These are phyloP conservation scores for Ceratocystis harringtonii DNA, from an alignment of 2,329 filamentous ascomycete genomes.

Conservation along the genomic window DNA sequence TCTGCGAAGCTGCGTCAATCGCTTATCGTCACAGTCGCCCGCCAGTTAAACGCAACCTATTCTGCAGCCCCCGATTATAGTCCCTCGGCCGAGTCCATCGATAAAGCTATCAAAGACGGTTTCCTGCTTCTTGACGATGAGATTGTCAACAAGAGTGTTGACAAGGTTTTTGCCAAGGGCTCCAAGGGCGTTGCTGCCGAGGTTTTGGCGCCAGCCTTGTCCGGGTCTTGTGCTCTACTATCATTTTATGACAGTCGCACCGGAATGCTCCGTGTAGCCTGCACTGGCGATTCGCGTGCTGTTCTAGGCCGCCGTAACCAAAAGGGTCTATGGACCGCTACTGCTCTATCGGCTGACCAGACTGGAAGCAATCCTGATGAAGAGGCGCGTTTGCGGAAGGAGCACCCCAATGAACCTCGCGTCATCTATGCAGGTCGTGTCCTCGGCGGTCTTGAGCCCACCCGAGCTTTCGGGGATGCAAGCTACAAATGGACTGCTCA, in stretches of 20 bases:
- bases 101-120: slow-evolving; percentile 80
- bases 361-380: slow-evolving; percentile 82
- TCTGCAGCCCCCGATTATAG: slow-evolving; percentile 49
- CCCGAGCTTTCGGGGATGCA: slow-evolving; percentile 87
- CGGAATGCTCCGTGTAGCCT: slow-evolving; percentile 82
- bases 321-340: slow-evolving; percentile 86
- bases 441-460: slow-evolving; percentile 80
- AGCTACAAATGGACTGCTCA: slow-evolving; percentile 92
- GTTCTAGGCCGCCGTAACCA: slow-evolving; percentile 66
- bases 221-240: slow-evolving; percentile 89
- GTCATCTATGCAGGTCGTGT: slow-evolving; percentile 83
- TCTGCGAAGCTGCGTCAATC: slow-evolving; percentile 89
- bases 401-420: slow-evolving; percentile 78
- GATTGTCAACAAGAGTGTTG: slow-evolving; percentile 83
- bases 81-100: slow-evolving; percentile 67
- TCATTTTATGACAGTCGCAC: slow-evolving; percentile 88
- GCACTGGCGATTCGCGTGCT: slow-evolving; percentile 90
- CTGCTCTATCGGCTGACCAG: slow-evolving; percentile 78
- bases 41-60: slow-evolving; percentile 86
- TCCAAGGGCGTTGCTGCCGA: slow-evolving; percentile 87
- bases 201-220: slow-evolving; percentile 78
- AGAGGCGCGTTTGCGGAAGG: slow-evolving; percentile 62
- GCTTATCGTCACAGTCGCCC: slow-evolving; percentile 80
- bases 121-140: slow-evolving; percentile 84
- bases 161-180: slow-evolving; percentile 77